Base-by-base conservation (phyloP, 1,139 yeast genomes). In the Keqinozyma sinolaborantium region DNA sequence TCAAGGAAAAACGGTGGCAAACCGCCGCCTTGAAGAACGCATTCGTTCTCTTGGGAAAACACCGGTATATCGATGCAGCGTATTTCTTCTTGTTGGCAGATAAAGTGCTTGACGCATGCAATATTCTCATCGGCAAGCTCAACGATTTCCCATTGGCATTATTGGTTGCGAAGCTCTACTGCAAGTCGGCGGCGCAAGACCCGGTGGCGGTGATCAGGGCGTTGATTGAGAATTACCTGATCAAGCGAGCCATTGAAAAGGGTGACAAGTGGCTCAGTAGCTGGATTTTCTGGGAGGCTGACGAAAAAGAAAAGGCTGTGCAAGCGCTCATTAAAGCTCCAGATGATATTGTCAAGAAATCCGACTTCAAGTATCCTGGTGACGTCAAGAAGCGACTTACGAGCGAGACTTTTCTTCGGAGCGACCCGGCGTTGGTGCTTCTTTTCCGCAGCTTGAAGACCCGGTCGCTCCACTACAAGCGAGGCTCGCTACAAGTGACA, bases 1-100 rank as follows among this genome's bases (percentile, higher is more conserved):
- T 90, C 50, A 61, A 60, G 2, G 74, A 77, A 34, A 68, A 73
- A 8, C 64, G 96, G 30, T 90, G 97, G 96, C 73, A 67, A 44
- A 73, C 86, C 0, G 96, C 97, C 0, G 97, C 98, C 0, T 60
- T 77, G 48, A 92, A 92, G 50, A 92, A 92, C 58, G 98, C 98
- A 0, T 92, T 77, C 64, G 97, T 88, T 0, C 61, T 92, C 26
- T 57, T 92, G 40, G 88, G 97, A 35, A 86, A 87, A 49, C 98
- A 88, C 53, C 64, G 97, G 26, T 86, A 73, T 49, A 59, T 75
- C 50, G 95, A 90, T 56, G 95, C 97, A 0, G 97, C 97, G 0
- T 80, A 83, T 21, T 90, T 92, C 53, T 92, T 92, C 56, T 58
- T 92, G 24, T 65, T 92, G n/a, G 96, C 84, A 0, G 92, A 73